These are phyloP conservation scores for Umbelopsis isabellina DNA, from an alignment of 192 early-diverging fungal species.

Conservation along the genomic window DNA sequence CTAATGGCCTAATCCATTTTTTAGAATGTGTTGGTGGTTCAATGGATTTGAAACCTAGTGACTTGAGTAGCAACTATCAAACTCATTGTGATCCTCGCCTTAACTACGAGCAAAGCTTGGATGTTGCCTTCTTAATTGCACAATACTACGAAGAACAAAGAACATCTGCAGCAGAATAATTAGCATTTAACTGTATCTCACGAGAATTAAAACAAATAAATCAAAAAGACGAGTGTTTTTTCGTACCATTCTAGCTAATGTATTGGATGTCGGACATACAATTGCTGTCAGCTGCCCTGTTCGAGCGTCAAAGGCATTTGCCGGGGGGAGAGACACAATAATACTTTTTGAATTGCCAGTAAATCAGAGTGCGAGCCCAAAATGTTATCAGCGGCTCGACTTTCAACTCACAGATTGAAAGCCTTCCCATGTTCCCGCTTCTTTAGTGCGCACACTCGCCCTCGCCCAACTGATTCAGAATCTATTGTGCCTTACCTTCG, in stretches of 20 bases:
- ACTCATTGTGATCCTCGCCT: constrained; percentile 96
- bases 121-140: constrained; percentile 96
- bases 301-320: too few relatives aligned
- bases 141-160: constrained; percentile 77
- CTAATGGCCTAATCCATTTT: neutral
- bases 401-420: neutral
- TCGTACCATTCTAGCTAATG: too few relatives aligned
- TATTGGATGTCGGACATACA: too few relatives aligned
- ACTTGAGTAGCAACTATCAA: constrained; percentile 89
- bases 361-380: too few relatives aligned
- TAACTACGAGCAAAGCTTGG: constrained; percentile 97
- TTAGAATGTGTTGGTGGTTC: constrained; percentile 93
- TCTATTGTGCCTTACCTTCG: constrained; percentile 6
- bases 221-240: too few relatives aligned
- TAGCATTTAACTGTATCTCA: too few relatives aligned
- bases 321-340: too few relatives aligned
- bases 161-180: neutral
- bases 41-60: constrained; percentile 85
- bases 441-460: neutral
- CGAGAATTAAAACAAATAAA: too few relatives aligned
- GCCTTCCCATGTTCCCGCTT: too few relatives aligned
- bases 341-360: too few relatives aligned
- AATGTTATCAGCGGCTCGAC: too few relatives aligned
- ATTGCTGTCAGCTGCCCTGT: too few relatives aligned
- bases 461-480: neutral